Evolutionary conservation across 371 early-diverging fungal genomes (phyloP), one percentile per base, ranked within the genome.

Genomic region (Mucor ambiguus): DNA sequence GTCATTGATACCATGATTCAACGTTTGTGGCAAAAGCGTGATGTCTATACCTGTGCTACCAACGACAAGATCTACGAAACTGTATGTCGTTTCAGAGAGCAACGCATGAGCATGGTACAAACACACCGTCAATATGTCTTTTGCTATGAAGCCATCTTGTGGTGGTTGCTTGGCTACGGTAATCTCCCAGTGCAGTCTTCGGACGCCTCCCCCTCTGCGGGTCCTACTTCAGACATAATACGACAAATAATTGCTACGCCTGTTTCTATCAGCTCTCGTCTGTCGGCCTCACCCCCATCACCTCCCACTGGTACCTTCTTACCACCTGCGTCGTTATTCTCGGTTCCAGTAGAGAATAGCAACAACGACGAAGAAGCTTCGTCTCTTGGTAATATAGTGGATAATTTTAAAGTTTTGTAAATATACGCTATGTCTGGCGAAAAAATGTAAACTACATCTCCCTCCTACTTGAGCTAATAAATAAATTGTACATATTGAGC

Each of bases 101-200:
- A 92, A 69, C 87, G 96, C 9, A 80, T 94, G 63, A 84, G 83
- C 30, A 87, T 92, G 83, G 96, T 96, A 10, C 96, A 96, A 75
- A 91, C 93, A 4, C 69, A 88, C 41, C 84, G 89, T 58, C 96
- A 96, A 77, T 95, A 87, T 74, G 88, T 89, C 59, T 93, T 95
- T 71, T 93, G 93, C 68, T 93, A 94, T 74, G 94, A 94, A 71
- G 92, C 93, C 2, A 79, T 94, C 33, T 46, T 82, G 18, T 85
- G 85, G 84, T 70, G 79, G 60, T 46, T 80, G n/a, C 26, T 77
- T 14, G 74, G 73, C 38, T 72, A 62, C 41, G 69, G 67, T 37
- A 33, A 72, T 48, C 41, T 69, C 4, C 69, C 69, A 22, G 33
- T 28, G 12, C 18, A 58, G 6, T n/a, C 58, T 14, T 22, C 24